These are phyloP conservation scores for Citrus maxima DNA, from an alignment of 345 rosid genomes.

Conservation along the genomic window DNA sequence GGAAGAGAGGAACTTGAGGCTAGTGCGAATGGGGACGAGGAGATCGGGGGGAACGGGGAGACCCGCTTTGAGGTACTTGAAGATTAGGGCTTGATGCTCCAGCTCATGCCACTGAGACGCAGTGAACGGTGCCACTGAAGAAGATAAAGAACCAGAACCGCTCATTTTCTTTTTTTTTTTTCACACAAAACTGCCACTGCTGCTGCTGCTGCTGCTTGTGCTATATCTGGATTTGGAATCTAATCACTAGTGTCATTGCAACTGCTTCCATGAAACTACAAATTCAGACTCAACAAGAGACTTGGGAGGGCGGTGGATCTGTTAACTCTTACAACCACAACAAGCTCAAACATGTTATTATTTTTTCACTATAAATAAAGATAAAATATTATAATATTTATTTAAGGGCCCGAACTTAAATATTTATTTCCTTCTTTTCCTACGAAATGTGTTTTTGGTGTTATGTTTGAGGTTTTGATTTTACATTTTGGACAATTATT, in stretches of 20 bases:
- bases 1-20: slow-evolving; percentile 30
- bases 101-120: slow-evolving; percentile 78
- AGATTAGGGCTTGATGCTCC: slow-evolving; percentile 87
- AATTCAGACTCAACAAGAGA: neutral
- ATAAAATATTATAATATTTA: too few relatives aligned
- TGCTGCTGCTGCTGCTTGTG: neutral
- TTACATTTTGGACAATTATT: accelerated
- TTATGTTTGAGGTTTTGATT: too few relatives aligned
- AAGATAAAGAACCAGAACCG: neutral
- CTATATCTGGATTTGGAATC: neutral
- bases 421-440: too few relatives aligned
- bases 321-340: too few relatives aligned
- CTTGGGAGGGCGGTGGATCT: too few relatives aligned
- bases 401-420: too few relatives aligned
- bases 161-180: slow-evolving; percentile 23
- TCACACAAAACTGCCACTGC: neutral
- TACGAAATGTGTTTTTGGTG: too few relatives aligned
- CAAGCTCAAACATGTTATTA: too few relatives aligned
- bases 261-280: neutral
- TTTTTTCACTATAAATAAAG: too few relatives aligned
- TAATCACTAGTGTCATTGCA: neutral
- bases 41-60: slow-evolving; percentile 69
- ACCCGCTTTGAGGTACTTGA: slow-evolving; percentile 73
- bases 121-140: slow-evolving; percentile 32
- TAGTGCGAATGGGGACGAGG: slow-evolving; percentile 53